Percentiles rank a stretch among this genome's conserved stretches.
These are phyloP conservation scores for Aphanomyces stellatus DNA, from an alignment of 352 stramenopile species.

Conservation along the genomic window DNA sequence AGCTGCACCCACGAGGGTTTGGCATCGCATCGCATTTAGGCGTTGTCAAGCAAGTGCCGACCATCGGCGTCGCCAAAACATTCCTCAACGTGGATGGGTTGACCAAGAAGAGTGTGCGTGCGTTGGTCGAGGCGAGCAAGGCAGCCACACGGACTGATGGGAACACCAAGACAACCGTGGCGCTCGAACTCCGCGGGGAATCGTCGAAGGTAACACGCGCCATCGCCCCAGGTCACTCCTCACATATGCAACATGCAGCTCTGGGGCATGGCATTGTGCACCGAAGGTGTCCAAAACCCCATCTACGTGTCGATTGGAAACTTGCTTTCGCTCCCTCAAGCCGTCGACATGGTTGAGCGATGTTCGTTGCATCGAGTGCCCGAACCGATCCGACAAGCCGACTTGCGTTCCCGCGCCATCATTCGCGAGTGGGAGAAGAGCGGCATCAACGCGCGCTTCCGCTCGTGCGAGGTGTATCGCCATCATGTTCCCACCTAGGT, in stretches of 20 bases:
- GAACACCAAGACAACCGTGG: conserved; percentile 21
- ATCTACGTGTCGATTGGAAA: conserved; percentile 82
- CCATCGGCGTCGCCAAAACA: conserved; percentile 86
- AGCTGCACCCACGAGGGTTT: conserved; percentile 85
- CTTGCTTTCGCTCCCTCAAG: conserved; percentile 49
- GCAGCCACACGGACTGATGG: conserved; percentile 6
- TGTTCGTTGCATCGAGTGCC: conserved; percentile 67
- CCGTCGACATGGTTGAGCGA: conserved; percentile 40
- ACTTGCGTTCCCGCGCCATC: conserved; percentile 67
- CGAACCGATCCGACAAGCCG: conserved; percentile 78
- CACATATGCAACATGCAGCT: conserved; percentile 27
- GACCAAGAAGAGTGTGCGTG: conserved; percentile 56
- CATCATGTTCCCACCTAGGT: neutral
- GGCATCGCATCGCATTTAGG: conserved; percentile 91
- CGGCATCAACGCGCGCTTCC: conserved; percentile 45
- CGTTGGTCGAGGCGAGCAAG: conserved; percentile 38
- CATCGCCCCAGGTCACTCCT: too few relatives aligned
- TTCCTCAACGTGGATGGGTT: conserved; percentile 86
- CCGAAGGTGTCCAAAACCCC: conserved; percentile 56
- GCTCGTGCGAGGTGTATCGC: conserved; percentile 24
- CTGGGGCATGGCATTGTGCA: conserved; percentile 68
- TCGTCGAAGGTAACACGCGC: conserved; percentile 56
- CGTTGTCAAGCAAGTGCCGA: conserved; percentile 82
- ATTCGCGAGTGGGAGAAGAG: conserved; percentile 55
- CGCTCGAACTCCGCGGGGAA: conserved; percentile 36